Evolutionary conservation across 495 filamentous ascomycete genomes (phyloP), one percentile per base, ranked within the genome.

Genomic region (Rostrohypoxylon terebratum): DNA sequence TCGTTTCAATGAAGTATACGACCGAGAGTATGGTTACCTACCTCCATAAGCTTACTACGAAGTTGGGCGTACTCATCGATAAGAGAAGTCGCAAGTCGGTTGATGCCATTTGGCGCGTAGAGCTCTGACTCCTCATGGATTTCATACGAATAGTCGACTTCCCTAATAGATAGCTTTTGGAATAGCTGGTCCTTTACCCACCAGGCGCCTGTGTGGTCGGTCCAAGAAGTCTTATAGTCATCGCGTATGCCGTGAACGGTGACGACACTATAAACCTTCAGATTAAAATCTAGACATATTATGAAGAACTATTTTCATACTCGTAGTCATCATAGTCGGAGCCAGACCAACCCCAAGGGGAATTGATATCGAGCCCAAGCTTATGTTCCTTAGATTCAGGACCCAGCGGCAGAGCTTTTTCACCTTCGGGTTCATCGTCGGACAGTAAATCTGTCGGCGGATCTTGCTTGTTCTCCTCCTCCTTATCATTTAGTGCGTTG

Each of bases 161-260:
- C 16, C 20, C 68, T 63, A 31, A 51, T 59, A 5, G 14, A 28
- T 2, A 64, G 14, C 10, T 33, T 23, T 13, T 40, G 40, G 40
- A 64, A 70, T 10, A 70, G 68, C 1, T 59, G 3, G n/a, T 38
- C 25, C 14, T 48, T 48, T 0, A 70, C 59, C 67, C 68, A 70
- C 28, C 42, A 33, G 7, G 8, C 38, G 14, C 59, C 51, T 3
- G 44, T 40, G 13, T 45, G 20, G 14, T 42, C 36, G 23, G 13
- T 62, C 68, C 68, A 70, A 21, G 60, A 60, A 14, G 50, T 70
- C 8, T 42, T 59, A 18, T 40, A 45, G 51, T 70, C 59, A 59
- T 70, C 68, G 6, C 68, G 68, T 47, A 70, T 23, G 14, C 68
- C 68, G 28, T 70, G 68, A 23, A 70, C 59, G 31, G 60, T 64